phyloP scores from a whole-genome alignment of 169 alveolate species.

The Eimeria necatrix region DNA sequence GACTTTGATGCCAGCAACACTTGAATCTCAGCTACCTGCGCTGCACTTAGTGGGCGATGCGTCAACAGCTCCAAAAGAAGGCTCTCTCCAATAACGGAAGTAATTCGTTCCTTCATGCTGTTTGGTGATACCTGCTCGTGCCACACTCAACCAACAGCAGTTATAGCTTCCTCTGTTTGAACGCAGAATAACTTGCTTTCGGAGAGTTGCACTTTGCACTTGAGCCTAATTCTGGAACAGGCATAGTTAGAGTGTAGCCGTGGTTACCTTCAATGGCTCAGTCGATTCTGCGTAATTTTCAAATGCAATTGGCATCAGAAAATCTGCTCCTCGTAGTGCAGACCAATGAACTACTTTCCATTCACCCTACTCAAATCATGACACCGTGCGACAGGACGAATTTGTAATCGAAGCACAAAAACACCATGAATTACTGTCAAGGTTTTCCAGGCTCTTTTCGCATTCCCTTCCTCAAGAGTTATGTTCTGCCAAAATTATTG shows the following conservation, averaged over 20 bases:
- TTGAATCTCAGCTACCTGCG: conserved; percentile 71
- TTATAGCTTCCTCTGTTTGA: not conserved
- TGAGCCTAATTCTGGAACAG: no score
- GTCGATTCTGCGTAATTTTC: conserved; percentile 38
- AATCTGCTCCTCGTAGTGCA: conserved; percentile 62
- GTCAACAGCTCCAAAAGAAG: conserved; percentile 47
- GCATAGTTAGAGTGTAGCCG: not conserved
- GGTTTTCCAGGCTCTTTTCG: no score
- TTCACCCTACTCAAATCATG: conserved; percentile 26
- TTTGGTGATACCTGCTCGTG: conserved; percentile 33
- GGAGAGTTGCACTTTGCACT: no score
- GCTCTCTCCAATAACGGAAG: conserved; percentile 60
- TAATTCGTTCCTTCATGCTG: conserved; percentile 33
- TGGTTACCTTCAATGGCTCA: conserved; percentile 7
- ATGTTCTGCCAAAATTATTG: no score
- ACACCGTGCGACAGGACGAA: not conserved
- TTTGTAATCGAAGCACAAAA: no score
- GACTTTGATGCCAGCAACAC: conserved; percentile 31
- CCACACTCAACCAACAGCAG: not conserved
- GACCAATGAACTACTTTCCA: conserved; percentile 72
- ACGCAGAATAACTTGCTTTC: not conserved
- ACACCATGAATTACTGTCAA: no score
- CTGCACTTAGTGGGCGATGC: conserved; percentile 53
- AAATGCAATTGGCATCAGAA: conserved; percentile 44
- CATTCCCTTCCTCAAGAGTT: no score